Conservation (phyloP, 2,329 filamentous ascomycete genomes). For the Coleophoma eucalyptorum region DNA sequence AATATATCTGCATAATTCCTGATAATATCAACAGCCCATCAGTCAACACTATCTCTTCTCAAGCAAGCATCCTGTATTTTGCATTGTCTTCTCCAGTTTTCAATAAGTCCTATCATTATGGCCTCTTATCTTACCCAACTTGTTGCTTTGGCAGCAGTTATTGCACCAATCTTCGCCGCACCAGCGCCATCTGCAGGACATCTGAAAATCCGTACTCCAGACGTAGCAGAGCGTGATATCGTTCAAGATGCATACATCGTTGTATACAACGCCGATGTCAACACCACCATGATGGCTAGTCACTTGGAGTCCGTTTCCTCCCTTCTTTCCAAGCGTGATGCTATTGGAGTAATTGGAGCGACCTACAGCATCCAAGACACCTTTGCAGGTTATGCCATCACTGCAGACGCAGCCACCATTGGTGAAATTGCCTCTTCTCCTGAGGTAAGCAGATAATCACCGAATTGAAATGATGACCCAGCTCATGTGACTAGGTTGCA, state of each 20-base stretch:
- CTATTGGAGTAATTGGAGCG: slow-evolving; percentile 27
- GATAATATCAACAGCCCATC: neutral
- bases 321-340: slow-evolving; percentile 52
- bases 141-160: slow-evolving; percentile 21
- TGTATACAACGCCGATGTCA: slow-evolving; percentile 55
- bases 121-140: slow-evolving; percentile 20
- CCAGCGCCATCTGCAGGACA: slow-evolving; percentile 13
- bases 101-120: slow-evolving; percentile 12
- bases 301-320: slow-evolving; percentile 45
- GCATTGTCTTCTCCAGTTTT: neutral
- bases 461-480: neutral
- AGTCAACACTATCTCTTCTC: neutral
- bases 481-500: slow-evolving; percentile 14
- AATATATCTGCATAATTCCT: neutral
- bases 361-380: slow-evolving; percentile 16
- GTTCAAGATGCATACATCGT: slow-evolving; percentile 60
- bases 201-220: slow-evolving; percentile 38
- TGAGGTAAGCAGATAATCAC: slow-evolving; percentile 14
- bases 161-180: slow-evolving; percentile 20
- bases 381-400: slow-evolving; percentile 23
- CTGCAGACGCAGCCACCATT: slow-evolving; percentile 20
- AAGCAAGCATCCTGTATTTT: neutral
- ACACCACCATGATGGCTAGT: slow-evolving; percentile 41
- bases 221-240: slow-evolving; percentile 35
- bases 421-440: slow-evolving; percentile 21